Evolutionary conservation across 129 eudicot genomes (phyloP).

Genomic region (Helianthus tuberosus): DNA sequence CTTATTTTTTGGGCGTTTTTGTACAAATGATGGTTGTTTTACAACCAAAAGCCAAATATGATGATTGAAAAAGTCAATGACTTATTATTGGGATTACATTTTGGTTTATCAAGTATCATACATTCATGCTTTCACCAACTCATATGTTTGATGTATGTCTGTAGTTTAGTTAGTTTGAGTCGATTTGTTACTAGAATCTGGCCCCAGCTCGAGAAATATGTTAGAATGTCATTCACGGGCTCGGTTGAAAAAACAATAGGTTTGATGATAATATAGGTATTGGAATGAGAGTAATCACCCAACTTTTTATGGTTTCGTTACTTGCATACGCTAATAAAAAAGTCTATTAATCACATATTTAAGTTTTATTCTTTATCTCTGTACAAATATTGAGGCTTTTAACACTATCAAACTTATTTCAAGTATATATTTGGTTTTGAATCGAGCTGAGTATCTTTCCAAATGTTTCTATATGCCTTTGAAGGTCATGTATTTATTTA

Average conservation of each 20-base stretch:
- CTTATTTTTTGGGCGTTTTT: background rate
- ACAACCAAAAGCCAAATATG: background rate
- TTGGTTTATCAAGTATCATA: slow-evolving; percentile 11
- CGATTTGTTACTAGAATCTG: background rate
- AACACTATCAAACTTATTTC: background rate
- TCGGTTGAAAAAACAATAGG: background rate
- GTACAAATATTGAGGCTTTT: background rate
- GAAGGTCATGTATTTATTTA: slow-evolving; percentile 9
- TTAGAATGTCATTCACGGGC: background rate
- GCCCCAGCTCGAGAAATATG: slow-evolving; percentile 10
- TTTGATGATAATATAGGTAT: background rate
- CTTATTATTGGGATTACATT: slow-evolving; percentile 1
- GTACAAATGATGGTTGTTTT: slow-evolving; percentile 5
- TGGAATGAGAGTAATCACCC: background rate
- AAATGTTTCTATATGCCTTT: slow-evolving; percentile 12
- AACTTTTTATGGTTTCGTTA: background rate
- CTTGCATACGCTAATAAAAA: slow-evolving; percentile 3
- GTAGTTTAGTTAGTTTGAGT: slow-evolving; percentile 22
- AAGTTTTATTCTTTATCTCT: background rate
- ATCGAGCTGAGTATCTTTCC: background rate
- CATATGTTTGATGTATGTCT: slow-evolving; percentile 26
- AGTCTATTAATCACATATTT: background rate
- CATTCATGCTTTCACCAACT: background rate
- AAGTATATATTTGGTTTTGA: background rate
- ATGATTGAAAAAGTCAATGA: background rate